Percentiles rank a stretch among this genome's conserved stretches.
Evolutionary conservation across 306 rosid species (phyloP).

Genomic region (Clitoria ternatea): DNA sequence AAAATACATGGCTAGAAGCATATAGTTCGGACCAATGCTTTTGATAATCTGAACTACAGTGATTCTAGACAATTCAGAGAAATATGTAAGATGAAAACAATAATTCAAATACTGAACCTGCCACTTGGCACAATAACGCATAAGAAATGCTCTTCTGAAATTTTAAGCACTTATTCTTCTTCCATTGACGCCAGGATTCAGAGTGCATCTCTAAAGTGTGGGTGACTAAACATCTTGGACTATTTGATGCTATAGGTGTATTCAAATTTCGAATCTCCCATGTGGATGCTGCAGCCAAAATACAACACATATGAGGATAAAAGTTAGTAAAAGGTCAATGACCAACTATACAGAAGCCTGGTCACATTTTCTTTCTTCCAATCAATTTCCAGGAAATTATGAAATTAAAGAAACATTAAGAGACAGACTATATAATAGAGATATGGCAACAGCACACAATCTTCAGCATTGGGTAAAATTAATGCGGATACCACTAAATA

Average conservation of each 20-base stretch:
- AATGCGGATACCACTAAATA: not conserved
- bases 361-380: conserved; percentile 7
- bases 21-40: conserved; percentile 12
- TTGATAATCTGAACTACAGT: conserved; percentile 14
- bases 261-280: conserved; percentile 86
- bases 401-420: conserved; percentile 7
- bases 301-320: conserved; percentile 14
- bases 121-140: conserved; percentile 82
- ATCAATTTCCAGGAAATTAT: not conserved
- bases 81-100: not conserved
- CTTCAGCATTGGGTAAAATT: not conserved
- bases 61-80: conserved; percentile 11
- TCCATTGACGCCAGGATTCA: conserved; percentile 73
- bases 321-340: conserved; percentile 3
- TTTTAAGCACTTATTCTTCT: conserved; percentile 56
- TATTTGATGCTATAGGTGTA: conserved; percentile 47
- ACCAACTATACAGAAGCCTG: not conserved
- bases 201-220: conserved; percentile 87
- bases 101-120: conserved; percentile 54
- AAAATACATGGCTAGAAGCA: conserved; percentile 2
- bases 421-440: not conserved
- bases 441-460: not conserved
- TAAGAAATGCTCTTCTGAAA: conserved; percentile 84
- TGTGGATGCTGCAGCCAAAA: conserved; percentile 63
- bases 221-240: conserved; percentile 72